Evolutionary conservation across 768 basidiomycete species (phyloP).

Genomic region (Lentinula detonsa): DNA sequence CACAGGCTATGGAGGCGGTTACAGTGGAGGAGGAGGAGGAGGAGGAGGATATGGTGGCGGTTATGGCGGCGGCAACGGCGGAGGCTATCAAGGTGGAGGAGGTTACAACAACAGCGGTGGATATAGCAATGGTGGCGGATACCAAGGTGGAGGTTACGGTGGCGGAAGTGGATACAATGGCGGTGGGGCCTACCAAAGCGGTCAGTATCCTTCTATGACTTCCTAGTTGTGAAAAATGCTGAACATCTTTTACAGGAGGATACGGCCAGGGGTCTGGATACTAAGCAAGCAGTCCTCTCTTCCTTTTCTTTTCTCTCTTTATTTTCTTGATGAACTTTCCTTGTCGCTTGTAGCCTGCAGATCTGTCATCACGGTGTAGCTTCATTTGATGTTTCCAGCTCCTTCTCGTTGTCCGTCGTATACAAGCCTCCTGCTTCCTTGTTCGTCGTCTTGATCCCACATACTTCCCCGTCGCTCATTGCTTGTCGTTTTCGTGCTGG

Average conservation of each 20-base stretch:
- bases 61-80: constrained; percentile 8
- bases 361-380: constrained; percentile 7
- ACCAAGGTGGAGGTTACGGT: constrained; percentile 15
- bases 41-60: constrained; percentile 9
- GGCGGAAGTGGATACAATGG: constrained; percentile 19
- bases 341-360: constrained; percentile 1
- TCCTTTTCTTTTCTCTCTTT: not conserved
- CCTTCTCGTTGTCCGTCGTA: constrained; percentile 1
- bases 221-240: not conserved
- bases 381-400: constrained; percentile 3
- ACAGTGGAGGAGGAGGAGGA: constrained; percentile 14
- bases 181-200: constrained; percentile 23
- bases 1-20: constrained; percentile 9
- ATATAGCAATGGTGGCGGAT: constrained; percentile 8
- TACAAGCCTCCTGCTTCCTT: constrained; percentile 6
- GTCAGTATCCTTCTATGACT: constrained; percentile 8
- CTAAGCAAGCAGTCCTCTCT: constrained; percentile 16
- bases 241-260: not conserved
- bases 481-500: constrained; percentile 5
- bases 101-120: constrained; percentile 10
- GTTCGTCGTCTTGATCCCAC: constrained; percentile 1
- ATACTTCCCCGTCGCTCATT: constrained; percentile 3
- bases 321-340: constrained; percentile 1
- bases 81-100: constrained; percentile 14
- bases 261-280: constrained; percentile 16